phyloP scores from a whole-genome alignment of 441 rosid genomes.

The Melianthus villosus region DNA sequence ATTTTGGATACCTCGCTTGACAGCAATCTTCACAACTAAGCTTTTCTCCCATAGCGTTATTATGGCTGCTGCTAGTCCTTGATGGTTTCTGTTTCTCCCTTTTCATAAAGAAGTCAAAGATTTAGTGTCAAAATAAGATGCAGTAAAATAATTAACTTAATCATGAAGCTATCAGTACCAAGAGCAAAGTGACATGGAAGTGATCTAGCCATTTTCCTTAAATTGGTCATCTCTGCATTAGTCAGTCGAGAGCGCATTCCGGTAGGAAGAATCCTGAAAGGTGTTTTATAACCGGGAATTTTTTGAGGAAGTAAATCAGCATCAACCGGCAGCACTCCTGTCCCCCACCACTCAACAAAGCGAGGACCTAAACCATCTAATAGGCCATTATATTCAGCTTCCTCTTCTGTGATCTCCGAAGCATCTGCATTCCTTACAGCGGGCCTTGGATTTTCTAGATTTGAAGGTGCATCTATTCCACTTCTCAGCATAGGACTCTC shows the following conservation, averaged over 20 bases:
- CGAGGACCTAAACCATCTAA: constrained; percentile 86
- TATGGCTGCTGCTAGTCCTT: constrained; percentile 81
- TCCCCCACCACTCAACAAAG: constrained; percentile 96
- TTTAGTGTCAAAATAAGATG: constrained; percentile 8
- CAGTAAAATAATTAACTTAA: constrained; percentile 5
- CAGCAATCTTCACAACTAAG: constrained; percentile 69
- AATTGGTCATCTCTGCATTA: constrained; percentile 85
- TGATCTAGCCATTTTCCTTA: constrained; percentile 69
- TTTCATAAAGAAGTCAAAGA: constrained; percentile 14
- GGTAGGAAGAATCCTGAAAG: constrained; percentile 87
- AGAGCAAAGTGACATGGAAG: constrained; percentile 97
- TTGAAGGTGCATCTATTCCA: constrained; percentile 15
- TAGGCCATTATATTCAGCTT: constrained; percentile 51
- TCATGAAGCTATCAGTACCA: constrained; percentile 32
- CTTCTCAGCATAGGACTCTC: constrained; percentile 13
- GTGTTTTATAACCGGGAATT: constrained; percentile 72
- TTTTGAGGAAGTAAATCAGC: constrained; percentile 80
- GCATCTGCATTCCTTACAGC: constrained; percentile 16
- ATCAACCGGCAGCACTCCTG: constrained; percentile 85
- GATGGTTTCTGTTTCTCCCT: constrained; percentile 97
- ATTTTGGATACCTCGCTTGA: constrained; percentile 91
- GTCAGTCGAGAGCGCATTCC: constrained; percentile 86
- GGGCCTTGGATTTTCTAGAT: constrained; percentile 23
- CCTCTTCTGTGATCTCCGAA: constrained; percentile 47
- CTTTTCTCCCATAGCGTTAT: constrained; percentile 91